These are phyloP conservation scores for Pythium brachiatum DNA, from an alignment of 352 stramenopile species.

Conservation along the genomic window DNA sequence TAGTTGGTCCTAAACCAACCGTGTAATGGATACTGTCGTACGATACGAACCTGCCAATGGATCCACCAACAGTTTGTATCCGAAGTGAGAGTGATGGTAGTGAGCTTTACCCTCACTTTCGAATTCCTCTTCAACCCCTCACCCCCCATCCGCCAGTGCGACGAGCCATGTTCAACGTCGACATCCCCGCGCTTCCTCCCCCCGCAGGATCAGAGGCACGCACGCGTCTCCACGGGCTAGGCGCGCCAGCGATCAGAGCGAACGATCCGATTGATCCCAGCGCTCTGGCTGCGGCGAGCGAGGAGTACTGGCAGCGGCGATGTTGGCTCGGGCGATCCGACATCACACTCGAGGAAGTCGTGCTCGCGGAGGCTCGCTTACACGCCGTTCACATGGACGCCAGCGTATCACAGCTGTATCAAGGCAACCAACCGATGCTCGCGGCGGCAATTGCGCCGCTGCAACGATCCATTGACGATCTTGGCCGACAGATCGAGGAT, in stretches of 20 bases:
- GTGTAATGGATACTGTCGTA: too few species aligned
- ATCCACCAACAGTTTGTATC: neutral
- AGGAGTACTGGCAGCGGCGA: neutral
- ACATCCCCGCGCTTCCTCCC: neutral
- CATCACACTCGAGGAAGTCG: neutral
- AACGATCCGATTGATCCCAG: neutral
- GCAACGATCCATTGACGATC: neutral
- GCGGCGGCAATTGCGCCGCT: neutral
- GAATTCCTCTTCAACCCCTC: neutral
- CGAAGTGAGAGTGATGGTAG: neutral
- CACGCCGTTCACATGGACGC: neutral
- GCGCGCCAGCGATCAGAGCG: neutral
- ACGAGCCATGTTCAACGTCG: neutral
- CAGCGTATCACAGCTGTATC: neutral
- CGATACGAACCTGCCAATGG: too few species aligned
- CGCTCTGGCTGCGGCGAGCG: neutral
- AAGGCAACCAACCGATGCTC: neutral
- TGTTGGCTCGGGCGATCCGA: neutral
- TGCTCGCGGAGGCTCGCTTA: neutral
- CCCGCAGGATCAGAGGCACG: neutral
- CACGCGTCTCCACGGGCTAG: neutral
- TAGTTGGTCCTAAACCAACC: too few species aligned
- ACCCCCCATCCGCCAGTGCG: neutral
- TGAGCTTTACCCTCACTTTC: constrained; percentile 2
- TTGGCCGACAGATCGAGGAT: too few species aligned